Evolutionary conservation across 176 grass and related monocot species (phyloP), one percentile per base, ranked within the genome.

Genomic region (Oryza punctata): DNA sequence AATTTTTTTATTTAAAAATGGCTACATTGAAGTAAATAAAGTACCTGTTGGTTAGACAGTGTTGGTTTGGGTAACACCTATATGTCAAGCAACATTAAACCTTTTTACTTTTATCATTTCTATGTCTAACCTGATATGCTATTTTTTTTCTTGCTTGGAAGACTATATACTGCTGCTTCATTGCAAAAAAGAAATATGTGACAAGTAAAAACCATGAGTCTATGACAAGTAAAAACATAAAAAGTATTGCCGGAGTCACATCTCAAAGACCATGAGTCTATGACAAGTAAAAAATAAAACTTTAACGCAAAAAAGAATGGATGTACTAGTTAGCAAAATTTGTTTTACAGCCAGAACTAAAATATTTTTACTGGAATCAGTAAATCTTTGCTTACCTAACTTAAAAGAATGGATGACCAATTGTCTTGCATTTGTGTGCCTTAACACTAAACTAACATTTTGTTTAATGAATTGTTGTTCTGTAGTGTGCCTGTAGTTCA

Each of bases 401-500:
- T n/a, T n/a, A 81, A 47, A 8, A 8, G 37, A 38, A 38, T 38
- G 33, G 26, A 40, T 54, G 12, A 24, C 70, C 69, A 65, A 43
- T 69, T 79, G n/a, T 79, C 80, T 86, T 67, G 21, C 54, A 57
- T 63, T 3, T 54, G 52, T 77, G 50, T 28, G 46, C 81, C 13
- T 76, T 50, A 29, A 49, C 74, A 74, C 71, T 27, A 45, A 37
- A 75, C 28, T 67, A 46, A 66, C 10, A 46, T 38, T 88, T 40
- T 79, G n/a, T 74, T 86, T 59, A 69, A 27, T 77, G 63, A n/a
- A 66, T 73, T 85, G 69, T 81, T 15, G 81, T 24, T 74, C 65
- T 86, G 44, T 75, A 95, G 90, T 52, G 72, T 16, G 72, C 29
- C 21, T 86, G 44, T 19, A 75, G 90, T 83, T 88, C 81, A 63